Conservation (phyloP, 148 eudicot genomes). For the Pharnaceum exiguum region DNA sequence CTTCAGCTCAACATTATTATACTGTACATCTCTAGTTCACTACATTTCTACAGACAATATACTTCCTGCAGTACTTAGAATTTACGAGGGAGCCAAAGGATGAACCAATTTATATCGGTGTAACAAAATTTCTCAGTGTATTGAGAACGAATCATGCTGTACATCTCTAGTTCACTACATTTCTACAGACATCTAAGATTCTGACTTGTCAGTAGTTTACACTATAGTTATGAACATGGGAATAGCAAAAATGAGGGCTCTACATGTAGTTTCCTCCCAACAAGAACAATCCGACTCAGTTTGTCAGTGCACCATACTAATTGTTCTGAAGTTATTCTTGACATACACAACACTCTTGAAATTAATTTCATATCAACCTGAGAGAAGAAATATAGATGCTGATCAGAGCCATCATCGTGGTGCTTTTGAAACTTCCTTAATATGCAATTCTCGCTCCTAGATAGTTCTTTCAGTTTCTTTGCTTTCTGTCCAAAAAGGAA, state of each 20-base stretch:
- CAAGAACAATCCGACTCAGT: slow-evolving; percentile 51
- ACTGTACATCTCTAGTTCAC: too few species aligned
- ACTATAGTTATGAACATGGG: slow-evolving; percentile 74
- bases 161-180: too few species aligned
- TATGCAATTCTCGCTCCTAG: slow-evolving; percentile 59
- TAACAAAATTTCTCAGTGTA: too few species aligned
- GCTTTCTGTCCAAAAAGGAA: slow-evolving; percentile 45
- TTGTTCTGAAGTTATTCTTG: slow-evolving; percentile 67
- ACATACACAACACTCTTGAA: slow-evolving; percentile 72
- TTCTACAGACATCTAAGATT: too few species aligned
- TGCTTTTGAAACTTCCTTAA: slow-evolving; percentile 41
- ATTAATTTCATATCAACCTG: slow-evolving; percentile 81
- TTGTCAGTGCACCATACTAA: slow-evolving; percentile 76
- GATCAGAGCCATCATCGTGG: slow-evolving; percentile 37
- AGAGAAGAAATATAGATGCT: slow-evolving; percentile 65
- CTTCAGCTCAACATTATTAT: too few species aligned
- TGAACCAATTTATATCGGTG: too few species aligned
- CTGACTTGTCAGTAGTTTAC: too few species aligned
- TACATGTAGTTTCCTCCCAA: slow-evolving; percentile 44
- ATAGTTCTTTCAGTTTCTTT: slow-evolving; percentile 57
- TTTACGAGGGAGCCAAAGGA: too few species aligned
- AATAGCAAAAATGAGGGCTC: slow-evolving; percentile 79
- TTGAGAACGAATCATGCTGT: too few species aligned
- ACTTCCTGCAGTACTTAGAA: too few species aligned
- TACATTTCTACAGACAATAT: too few species aligned